A percentile compares a stretch with the other conserved stretches of the same genome.
Evolutionary conservation across 129 eudicot genomes (phyloP).

Genomic region (Arctium minus): DNA sequence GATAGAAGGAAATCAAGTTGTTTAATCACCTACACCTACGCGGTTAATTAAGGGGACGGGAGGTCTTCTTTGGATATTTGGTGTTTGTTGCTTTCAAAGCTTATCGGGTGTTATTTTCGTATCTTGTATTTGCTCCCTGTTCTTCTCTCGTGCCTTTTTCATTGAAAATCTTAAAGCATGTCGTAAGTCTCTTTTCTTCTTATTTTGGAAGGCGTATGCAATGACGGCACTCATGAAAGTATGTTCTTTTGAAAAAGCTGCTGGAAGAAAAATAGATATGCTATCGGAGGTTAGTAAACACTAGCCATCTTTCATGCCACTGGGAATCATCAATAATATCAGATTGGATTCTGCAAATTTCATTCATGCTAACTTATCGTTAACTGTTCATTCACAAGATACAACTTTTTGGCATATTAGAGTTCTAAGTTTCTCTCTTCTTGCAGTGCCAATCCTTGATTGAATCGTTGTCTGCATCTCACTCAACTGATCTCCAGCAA

Average conservation of each 20-base stretch:
- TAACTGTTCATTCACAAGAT: background rate
- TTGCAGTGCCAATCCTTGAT: conserved; percentile 86
- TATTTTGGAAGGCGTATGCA: conserved; percentile 78
- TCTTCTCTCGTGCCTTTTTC: background rate
- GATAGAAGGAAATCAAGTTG: too few species aligned
- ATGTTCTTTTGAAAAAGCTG: conserved; percentile 83
- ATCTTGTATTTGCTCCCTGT: background rate
- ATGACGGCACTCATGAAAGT: conserved; percentile 89
- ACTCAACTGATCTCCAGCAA: conserved; percentile 96
- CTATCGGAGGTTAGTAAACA: conserved; percentile 77
- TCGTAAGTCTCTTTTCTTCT: conserved; percentile 4
- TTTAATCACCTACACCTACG: too few species aligned
- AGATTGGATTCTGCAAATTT: background rate
- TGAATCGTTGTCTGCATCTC: conserved; percentile 82
- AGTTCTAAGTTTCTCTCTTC: background rate
- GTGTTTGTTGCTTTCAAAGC: background rate
- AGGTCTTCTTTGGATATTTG: background rate
- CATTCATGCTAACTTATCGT: background rate
- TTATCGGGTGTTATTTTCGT: background rate
- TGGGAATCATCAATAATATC: background rate
- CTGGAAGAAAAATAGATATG: conserved; percentile 81
- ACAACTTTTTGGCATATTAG: background rate
- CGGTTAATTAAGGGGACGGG: too few species aligned
- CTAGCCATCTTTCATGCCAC: background rate
- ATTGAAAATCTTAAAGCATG: background rate